Evolutionary conservation across 2,329 filamentous ascomycete species (phyloP).

Genomic region (Cladosporium colombiae): DNA sequence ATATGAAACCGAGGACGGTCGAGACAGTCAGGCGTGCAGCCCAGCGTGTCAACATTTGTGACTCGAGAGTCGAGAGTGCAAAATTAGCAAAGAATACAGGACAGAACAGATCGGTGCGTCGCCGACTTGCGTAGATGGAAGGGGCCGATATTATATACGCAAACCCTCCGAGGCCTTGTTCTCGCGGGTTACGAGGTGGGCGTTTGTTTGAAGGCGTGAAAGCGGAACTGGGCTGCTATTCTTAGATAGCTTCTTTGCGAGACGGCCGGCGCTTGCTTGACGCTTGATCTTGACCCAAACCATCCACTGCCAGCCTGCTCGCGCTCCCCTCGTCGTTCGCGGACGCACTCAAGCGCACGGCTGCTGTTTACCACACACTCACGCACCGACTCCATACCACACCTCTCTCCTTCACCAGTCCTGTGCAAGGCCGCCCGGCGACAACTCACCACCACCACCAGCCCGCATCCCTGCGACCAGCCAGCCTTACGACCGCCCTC

Average conservation of each 20-base stretch:
- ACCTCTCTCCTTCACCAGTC: background rate
- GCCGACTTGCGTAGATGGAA: background rate
- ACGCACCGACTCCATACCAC: slow-evolving; percentile 6
- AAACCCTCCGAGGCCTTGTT: background rate
- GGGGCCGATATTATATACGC: background rate
- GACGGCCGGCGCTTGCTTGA: slow-evolving; percentile 13
- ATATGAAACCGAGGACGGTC: slow-evolving; percentile 4
- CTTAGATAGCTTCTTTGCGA: slow-evolving; percentile 5
- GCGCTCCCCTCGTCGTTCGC: slow-evolving; percentile 13
- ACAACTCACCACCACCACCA: background rate
- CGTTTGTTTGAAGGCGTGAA: background rate
- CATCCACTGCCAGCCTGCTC: slow-evolving; percentile 2
- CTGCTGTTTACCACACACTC: background rate
- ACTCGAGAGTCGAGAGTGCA: background rate
- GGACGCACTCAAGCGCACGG: slow-evolving; percentile 12
- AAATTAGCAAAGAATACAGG: background rate
- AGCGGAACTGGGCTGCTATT: background rate
- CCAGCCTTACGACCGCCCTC: slow-evolving; percentile 7
- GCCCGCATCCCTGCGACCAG: background rate
- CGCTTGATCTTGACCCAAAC: slow-evolving; percentile 13
- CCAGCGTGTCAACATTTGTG: background rate
- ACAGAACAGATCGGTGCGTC: background rate
- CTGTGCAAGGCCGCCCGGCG: background rate
- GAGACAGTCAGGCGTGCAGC: background rate
- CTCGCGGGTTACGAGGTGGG: background rate